These are phyloP conservation scores for Plenodomus biglobosus DNA, from an alignment of 2,329 filamentous ascomycete genomes.

Conservation along the genomic window DNA sequence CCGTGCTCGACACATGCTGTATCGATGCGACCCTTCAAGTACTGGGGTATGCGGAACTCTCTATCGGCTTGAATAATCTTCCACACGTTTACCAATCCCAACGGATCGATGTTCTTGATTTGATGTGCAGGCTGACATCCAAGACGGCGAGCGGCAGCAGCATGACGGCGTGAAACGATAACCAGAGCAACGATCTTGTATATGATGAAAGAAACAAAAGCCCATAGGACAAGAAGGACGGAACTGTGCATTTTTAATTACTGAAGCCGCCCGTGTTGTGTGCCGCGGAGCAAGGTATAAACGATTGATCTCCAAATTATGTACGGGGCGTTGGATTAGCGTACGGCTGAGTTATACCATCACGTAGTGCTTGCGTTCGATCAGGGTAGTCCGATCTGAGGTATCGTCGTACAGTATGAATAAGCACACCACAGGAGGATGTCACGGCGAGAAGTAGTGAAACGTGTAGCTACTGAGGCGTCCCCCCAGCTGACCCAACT, in stretches of 20 bases:
- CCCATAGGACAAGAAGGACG: constrained; percentile 34
- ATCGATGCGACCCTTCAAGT: constrained; percentile 20
- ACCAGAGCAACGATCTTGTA: constrained; percentile 34
- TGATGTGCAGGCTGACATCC: constrained; percentile 49
- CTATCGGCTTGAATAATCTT: constrained; percentile 45
- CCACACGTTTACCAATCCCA: constrained; percentile 54
- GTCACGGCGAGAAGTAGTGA: background rate
- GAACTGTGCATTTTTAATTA: constrained; percentile 28
- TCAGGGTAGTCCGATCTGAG: background rate
- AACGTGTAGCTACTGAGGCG: background rate
- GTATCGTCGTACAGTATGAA: background rate
- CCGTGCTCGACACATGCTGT: constrained; percentile 20
- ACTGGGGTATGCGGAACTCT: constrained; percentile 36
- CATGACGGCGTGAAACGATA: constrained; percentile 33
- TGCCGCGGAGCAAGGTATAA: background rate
- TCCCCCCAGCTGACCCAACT: background rate
- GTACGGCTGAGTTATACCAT: background rate
- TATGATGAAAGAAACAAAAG: constrained; percentile 31
- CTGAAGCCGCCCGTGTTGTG: background rate
- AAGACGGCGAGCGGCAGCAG: constrained; percentile 37
- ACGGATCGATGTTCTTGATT: constrained; percentile 49
- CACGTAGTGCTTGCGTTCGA: background rate
- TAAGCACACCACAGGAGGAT: background rate
- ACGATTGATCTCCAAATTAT: background rate
- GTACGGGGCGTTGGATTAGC: background rate